Evolutionary conservation across 2,329 filamentous ascomycete species (phyloP), one percentile per base, ranked within the genome.

Genomic region (Penicillium sp.): DNA sequence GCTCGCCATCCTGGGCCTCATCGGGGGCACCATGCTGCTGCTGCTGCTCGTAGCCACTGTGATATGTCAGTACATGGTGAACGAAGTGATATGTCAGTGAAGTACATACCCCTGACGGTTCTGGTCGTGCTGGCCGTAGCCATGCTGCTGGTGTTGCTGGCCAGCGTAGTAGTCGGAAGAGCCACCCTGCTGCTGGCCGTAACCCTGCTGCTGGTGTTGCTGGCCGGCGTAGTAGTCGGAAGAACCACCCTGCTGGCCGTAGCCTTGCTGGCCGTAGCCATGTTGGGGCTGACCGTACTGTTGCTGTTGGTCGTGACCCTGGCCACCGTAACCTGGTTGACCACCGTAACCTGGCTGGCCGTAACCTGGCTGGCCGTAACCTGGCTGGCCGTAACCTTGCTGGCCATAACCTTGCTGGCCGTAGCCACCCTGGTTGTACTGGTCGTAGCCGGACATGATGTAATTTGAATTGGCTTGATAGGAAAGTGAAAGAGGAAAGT

Each of bases 1-100:
- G 71, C 49, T 75, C 73, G 48, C 68, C 69, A 1, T 72, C 70
- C 54, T 71, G 68, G 40, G 69, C 69, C 35, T 61, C 63, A 39
- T 64, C 69, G 44, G 69, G 68, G 32, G 64, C 64, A 53, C 45
- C 57, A 17, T n/a, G n/a, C n/a, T 17, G 17, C 47, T 67, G 51
- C 38, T 59, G 52, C 40, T 58, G 55, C 29, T 64, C 58, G 34
- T 62, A 59, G 44, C 61, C 56, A 49, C 61, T 63, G 28, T 37
- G 38, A 34, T 19, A 8, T 43, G 52, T 61, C 45, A 61, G 54
- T 41, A 19, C 21, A 15, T 53, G 35, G 21, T 39, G 17, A 13
- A 32, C 15, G 17, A 10, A 28, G 13, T 17, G 26, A 28, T 22
- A 35, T 22, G 39, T 40, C 35, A 37, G 45, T 39, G 35, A 15